Conservation (phyloP, 176 grass and related monocot genomes). For the Aegilops tauschii region DNA sequence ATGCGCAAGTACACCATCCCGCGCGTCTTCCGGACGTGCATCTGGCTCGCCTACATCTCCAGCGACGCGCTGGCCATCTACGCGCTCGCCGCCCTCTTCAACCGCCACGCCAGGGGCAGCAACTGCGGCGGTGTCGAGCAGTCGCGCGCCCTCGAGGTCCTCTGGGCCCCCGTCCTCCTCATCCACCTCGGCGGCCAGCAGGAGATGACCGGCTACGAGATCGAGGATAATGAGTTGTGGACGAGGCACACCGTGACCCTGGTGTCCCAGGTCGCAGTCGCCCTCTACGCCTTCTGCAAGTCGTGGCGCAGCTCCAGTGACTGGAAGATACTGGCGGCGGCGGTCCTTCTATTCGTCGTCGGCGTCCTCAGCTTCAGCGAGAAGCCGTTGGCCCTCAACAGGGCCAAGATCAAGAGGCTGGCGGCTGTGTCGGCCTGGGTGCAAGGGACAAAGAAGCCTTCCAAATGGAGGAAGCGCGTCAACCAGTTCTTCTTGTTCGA, state of each 20-base stretch:
- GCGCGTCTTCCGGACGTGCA: not conserved
- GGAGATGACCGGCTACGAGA: not conserved
- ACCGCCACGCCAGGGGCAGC: not conserved
- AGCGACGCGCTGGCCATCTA: slow-evolving; percentile 20
- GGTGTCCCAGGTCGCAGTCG: slow-evolving; percentile 1
- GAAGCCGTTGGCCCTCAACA: not conserved
- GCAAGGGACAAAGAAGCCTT: too few species aligned
- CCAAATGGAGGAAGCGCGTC: too few species aligned
- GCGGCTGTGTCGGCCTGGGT: not conserved
- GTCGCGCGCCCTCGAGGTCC: not conserved
- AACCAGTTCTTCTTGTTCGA: too few species aligned
- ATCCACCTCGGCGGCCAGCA: slow-evolving; percentile 8
- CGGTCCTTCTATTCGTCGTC: not conserved
- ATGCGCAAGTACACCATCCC: slow-evolving; percentile 6
- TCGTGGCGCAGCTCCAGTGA: not conserved
- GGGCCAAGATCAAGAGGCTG: not conserved
- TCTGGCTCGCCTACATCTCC: not conserved
- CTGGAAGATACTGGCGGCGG: not conserved
- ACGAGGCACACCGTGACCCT: not conserved
- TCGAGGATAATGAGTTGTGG: slow-evolving; percentile 33
- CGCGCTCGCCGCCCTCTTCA: slow-evolving; percentile 28
- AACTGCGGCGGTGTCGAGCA: not conserved
- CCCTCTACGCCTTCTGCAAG: slow-evolving; percentile 3
- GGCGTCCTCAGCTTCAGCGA: slow-evolving; percentile 10
- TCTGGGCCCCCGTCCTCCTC: not conserved